Evolutionary conservation across 768 basidiomycete species (phyloP), one percentile per base, ranked within the genome.

Genomic region (Leccinum variicolor): DNA sequence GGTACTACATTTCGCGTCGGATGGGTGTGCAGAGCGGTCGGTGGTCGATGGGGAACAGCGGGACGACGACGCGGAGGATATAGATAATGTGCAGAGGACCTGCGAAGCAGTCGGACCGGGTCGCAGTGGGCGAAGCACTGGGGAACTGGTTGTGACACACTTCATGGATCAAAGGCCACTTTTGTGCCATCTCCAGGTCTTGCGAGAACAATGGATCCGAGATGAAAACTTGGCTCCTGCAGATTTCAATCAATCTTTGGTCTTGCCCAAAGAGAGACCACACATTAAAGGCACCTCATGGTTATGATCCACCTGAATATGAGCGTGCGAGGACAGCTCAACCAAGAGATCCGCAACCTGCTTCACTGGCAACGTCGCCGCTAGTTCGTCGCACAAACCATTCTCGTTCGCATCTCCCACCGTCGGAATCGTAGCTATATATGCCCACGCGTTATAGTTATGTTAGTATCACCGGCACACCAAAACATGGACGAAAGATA

Each of bases 1-100:
- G 26, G 26, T 26, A 26, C 86, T 96, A 19, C 97, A 99, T 69
- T 98, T 86, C 68, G 91, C 88, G 3, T 78, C 80, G 60, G 73
- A 76, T 23, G 56, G 17, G 47, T 67, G 66, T 39, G 67, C 73
- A 26, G 62, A 68, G 21, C 62, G 64, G 36, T 58, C 71, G 0
- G 31, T 60, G 2, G 63, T 34, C 5, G 33, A 5, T 43, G 17
- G 53, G 47, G 58, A 34, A 25, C 46, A 41, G 17, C 57, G 53
- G 46, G 49, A 55, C 33, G 28, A 28, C 28, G 9, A 28, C 28
- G 28, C 26, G 26, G 26, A 26, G 26, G 26, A 26, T 26, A 26
- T 7, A 26, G 26, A 26, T 26, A 26, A 26, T 26, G 26, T 26
- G 26, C 26, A 26, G 26, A 26, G 26, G 26, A 26, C 26, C 26